These are phyloP conservation scores for Ogataea hybrid DNA, from an alignment of 1,139 yeast genomes.

Conservation along the genomic window DNA sequence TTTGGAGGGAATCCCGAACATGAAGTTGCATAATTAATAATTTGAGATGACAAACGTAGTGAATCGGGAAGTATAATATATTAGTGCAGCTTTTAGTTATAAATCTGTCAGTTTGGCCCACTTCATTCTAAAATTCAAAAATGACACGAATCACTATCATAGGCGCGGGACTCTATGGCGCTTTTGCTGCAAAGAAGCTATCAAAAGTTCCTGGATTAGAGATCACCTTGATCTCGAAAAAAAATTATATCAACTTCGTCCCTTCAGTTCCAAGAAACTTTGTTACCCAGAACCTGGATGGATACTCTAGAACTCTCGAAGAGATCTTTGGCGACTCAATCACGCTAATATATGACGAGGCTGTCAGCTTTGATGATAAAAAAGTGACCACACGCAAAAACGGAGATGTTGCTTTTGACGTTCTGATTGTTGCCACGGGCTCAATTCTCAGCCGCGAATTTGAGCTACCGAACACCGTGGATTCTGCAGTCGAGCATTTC, in stretches of 20 bases:
- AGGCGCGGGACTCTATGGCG: slow-evolving; percentile 21
- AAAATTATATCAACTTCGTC: slow-evolving; percentile 10
- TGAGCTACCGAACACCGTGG: slow-evolving; percentile 9
- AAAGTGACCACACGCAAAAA: slow-evolving; percentile 13
- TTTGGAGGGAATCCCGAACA: too few relatives aligned
- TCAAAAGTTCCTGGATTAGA: slow-evolving; percentile 2
- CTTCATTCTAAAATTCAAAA: too few relatives aligned
- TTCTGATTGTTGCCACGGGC: slow-evolving; percentile 29
- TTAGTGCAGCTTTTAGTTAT: too few relatives aligned
- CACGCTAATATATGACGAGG: slow-evolving; percentile 22
- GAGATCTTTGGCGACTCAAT: slow-evolving; percentile 16
- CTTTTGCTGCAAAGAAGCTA: slow-evolving; percentile 12
- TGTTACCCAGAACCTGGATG: slow-evolving; percentile 3
- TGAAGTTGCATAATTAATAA: too few relatives aligned
- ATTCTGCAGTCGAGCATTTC: slow-evolving; percentile 5
- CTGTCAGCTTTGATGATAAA: slow-evolving; percentile 15
- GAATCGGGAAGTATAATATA: too few relatives aligned
- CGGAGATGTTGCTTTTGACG: slow-evolving; percentile 17
- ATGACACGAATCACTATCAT: slow-evolving; percentile 13
- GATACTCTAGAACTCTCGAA: too few relatives aligned
- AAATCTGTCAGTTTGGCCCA: too few relatives aligned
- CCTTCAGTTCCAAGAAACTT: slow-evolving; percentile 17
- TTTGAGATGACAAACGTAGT: too few relatives aligned
- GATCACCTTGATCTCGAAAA: slow-evolving; percentile 15
- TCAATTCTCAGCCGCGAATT: slow-evolving; percentile 29